Base-by-base conservation (phyloP, 164 flowering plant genomes). In the Tetracentron sinense region DNA sequence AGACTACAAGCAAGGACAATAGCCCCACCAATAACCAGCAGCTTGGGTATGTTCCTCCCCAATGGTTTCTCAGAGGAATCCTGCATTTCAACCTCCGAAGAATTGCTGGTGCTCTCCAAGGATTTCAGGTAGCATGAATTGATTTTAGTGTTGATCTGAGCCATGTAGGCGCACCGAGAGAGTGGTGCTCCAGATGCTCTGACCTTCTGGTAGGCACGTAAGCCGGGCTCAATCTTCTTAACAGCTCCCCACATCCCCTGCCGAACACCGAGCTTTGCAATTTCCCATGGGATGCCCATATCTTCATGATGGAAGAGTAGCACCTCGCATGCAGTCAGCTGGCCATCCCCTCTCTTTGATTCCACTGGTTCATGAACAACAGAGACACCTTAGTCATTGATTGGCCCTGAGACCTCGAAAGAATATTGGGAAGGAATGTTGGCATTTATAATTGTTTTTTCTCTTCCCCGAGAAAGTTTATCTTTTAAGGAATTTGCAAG, bases 281-380 rank as follows among this genome's bases (percentile, higher is more conserved):
- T 82, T 64, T 89, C 92, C 84, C 86, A 72, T n/a, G 96, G 90
- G 21, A 89, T 86, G 21, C 96, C 96, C 88, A 89, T 86, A 23
- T 89, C 92, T 74, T 89, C 96, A 54, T 85, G 74, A 65, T 89
- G 96, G 66, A 86, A 89, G 64, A 89, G 86, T 17, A 83, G 46
- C 51, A 89, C 92, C 70, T 89, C 96, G 61, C 85, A 85, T 12
- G 92, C 81, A 31, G 83, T 83, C 69, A 71, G 55, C 67, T 78
- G 85, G 10, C 87, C 84, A 52, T 75, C 71, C 27, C 82, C 83
- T 67, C 69, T 75, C 67, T 63, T 78, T 49, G 92, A 82, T 71
- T 87, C 84, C 61, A 77, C 96, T 85, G 88, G 12, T 54, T 27
- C 15, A 64, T 25, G 25, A 53, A 52, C 26, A 64, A 27, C 54